A percentile compares a stretch with the other conserved stretches of the same genome.
phyloP scores from a whole-genome alignment of 2,329 filamentous ascomycete genomes.

The Nemania serpens region DNA sequence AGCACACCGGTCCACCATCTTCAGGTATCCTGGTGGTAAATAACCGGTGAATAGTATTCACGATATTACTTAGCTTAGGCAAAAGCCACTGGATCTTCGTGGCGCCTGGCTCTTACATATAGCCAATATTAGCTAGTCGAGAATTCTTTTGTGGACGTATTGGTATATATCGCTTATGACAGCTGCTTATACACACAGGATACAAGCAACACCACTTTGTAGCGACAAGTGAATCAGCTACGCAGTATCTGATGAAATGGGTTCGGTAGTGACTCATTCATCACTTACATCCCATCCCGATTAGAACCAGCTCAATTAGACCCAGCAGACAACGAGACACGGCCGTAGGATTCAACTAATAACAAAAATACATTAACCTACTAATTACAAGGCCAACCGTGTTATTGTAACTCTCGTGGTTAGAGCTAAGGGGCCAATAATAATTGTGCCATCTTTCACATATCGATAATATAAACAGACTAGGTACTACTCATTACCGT shows the following conservation, averaged over 20 bases:
- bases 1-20: no score
- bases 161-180: neutral
- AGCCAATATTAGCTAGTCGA: neutral
- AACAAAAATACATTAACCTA: no score
- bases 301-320: neutral
- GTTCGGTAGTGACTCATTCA: neutral
- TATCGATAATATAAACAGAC: no score
- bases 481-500: no score
- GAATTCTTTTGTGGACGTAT: neutral
- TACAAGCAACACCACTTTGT: neutral
- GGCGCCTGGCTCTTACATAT: neutral
- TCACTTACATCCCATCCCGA: neutral
- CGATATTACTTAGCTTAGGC: neutral
- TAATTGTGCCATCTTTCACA: no score
- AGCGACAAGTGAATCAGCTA: neutral
- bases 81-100: neutral
- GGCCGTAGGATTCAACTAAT: no score
- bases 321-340: no score
- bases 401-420: no score
- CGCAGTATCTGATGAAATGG: neutral
- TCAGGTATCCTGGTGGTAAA: no score
- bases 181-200: neutral
- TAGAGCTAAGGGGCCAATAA: no score
- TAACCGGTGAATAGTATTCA: neutral
- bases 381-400: no score